These are phyloP conservation scores for Trichophyton schoenleinii DNA, from an alignment of 2,329 filamentous ascomycete genomes.

Conservation along the genomic window DNA sequence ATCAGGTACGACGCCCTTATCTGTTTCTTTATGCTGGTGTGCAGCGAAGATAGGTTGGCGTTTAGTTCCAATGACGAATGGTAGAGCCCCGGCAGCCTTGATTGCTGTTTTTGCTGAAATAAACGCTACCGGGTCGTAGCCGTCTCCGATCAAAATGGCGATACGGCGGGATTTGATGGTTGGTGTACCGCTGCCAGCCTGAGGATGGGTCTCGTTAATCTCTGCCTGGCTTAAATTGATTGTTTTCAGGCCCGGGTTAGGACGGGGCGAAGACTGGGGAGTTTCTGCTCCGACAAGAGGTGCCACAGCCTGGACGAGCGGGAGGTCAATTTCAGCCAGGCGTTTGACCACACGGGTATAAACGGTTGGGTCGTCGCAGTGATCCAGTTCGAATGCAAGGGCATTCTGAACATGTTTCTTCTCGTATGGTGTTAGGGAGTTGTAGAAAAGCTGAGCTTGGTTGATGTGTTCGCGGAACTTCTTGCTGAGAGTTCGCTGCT, in stretches of 20 bases:
- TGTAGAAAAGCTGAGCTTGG: slow-evolving; percentile 74
- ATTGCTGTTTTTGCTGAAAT: slow-evolving; percentile 52
- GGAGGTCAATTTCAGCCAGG: slow-evolving; percentile 58
- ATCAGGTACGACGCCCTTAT: slow-evolving; percentile 44
- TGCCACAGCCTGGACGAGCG: slow-evolving; percentile 56
- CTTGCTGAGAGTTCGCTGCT: slow-evolving; percentile 48
- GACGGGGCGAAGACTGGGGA: slow-evolving; percentile 41
- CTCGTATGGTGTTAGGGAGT: slow-evolving; percentile 57
- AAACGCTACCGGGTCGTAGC: slow-evolving; percentile 46
- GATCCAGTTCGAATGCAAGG: slow-evolving; percentile 60
- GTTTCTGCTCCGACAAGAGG: slow-evolving; percentile 50
- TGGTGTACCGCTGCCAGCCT: slow-evolving; percentile 38
- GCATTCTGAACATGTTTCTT: slow-evolving; percentile 50
- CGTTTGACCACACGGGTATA: slow-evolving; percentile 58
- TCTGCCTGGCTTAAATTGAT: slow-evolving; percentile 62
- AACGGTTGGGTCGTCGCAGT: slow-evolving; percentile 67
- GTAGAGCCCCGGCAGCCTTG: slow-evolving; percentile 49
- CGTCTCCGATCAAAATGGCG: slow-evolving; percentile 35
- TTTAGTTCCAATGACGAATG: slow-evolving; percentile 56
- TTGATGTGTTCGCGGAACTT: slow-evolving; percentile 70
- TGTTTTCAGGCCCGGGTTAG: slow-evolving; percentile 57
- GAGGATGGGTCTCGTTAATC: slow-evolving; percentile 51
- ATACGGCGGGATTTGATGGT: slow-evolving; percentile 57
- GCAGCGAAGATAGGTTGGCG: slow-evolving; percentile 54
- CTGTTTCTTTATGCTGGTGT: slow-evolving; percentile 33